phyloP scores from a whole-genome alignment of 2,329 filamentous ascomycete genomes.

The Zasmidium cellare region DNA sequence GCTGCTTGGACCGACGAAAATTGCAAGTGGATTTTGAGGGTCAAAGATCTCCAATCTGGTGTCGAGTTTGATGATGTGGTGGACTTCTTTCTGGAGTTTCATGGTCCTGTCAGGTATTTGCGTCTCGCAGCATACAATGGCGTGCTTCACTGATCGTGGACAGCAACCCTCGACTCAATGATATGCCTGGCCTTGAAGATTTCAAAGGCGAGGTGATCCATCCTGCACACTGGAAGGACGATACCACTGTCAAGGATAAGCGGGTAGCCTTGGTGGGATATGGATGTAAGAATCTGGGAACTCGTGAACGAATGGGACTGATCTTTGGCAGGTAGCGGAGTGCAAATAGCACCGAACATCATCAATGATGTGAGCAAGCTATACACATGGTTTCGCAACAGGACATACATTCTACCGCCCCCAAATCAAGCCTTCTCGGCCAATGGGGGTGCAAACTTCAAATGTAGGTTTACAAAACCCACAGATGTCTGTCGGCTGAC shows the following conservation, averaged over 20 bases:
- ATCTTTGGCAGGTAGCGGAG: constrained; percentile 11
- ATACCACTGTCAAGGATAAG: constrained; percentile 12
- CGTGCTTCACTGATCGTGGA: too few relatives aligned
- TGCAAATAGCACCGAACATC: constrained; percentile 24
- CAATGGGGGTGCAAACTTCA: constrained; percentile 24
- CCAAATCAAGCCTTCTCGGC: constrained; percentile 21
- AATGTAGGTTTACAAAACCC: constrained; percentile 6
- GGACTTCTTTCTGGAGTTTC: constrained; percentile 24
- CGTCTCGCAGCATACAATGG: too few relatives aligned
- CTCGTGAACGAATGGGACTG: neutral
- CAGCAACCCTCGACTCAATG: constrained; percentile 14
- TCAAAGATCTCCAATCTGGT: constrained; percentile 11
- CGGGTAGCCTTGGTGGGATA: constrained; percentile 18
- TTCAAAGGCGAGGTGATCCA: constrained; percentile 17
- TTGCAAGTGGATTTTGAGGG: constrained; percentile 18
- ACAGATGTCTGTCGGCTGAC: constrained; percentile 59
- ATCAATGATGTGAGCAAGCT: constrained; percentile 19
- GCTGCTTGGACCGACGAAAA: constrained; percentile 21
- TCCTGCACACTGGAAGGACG: constrained; percentile 11
- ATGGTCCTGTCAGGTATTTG: constrained; percentile 23
- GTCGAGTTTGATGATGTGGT: constrained; percentile 18
- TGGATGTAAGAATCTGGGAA: constrained; percentile 17
- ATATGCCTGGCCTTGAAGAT: constrained; percentile 10
- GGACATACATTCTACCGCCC: constrained; percentile 22
- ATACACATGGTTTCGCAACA: constrained; percentile 25